Evolutionary conservation across 345 rosid species (phyloP), one percentile per base, ranked within the genome.

Genomic region (Eucalyptus sp.): DNA sequence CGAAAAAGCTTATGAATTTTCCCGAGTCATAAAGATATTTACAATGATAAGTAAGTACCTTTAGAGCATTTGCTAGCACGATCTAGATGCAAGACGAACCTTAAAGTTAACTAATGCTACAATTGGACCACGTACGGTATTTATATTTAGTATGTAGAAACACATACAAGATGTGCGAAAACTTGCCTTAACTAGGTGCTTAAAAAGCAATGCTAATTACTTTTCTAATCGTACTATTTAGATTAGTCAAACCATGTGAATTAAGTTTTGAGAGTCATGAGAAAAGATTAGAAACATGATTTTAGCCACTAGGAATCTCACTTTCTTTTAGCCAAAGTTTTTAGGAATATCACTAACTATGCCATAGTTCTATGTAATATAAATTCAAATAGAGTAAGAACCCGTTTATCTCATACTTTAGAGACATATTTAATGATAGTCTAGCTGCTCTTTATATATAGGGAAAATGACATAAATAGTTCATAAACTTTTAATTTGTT

Each of bases 321-420:
- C 76, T 64, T n/a, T 3, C 18, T 64, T 64, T n/a, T n/a, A 33
- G 41, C 76, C 20, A 64, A 15, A 14, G 37, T 10, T 10, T 14
- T 2, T n/a, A 64, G 20, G 11, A n/a, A 1, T n/a, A 14, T 64
- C 76, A 64, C 5, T 64, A 15, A 64, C 15, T 64, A 2, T 6
- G 41, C 37, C 37, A 14, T 31, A n/a, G 20, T 15, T n/a, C 37
- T n/a, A 15, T n/a, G 76, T 64, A 64, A 64, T 6, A 27, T 62
- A 52, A 52, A 52, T 52, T 20, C 25, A 52, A 52, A 52, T 0
- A 52, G 1, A 52, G 58, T 9, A 0, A 0, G 5, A 1, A 52
- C 58, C 10, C 8, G 0, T 52, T 52, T 20, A 52, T 52, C 58
- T 52, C 58, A 52, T 52, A 52, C 58, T 52, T 52, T 52, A 52